Evolutionary conservation across 257 asterid genomes (phyloP).

Genomic region (Rhazya stricta): DNA sequence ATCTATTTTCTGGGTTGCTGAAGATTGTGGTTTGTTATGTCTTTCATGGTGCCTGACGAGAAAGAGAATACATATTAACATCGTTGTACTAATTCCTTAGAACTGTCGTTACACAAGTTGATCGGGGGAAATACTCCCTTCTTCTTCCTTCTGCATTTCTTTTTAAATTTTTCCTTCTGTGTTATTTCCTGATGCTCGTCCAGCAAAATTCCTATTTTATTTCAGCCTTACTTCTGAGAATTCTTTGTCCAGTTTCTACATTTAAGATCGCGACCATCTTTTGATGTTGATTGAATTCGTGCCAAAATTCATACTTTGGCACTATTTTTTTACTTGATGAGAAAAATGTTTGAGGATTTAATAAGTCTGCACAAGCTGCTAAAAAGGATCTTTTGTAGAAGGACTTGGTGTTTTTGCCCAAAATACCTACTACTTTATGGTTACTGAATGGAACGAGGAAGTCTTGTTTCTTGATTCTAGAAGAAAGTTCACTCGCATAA

Average conservation of each 20-base stretch:
- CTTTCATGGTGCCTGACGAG: conserved; percentile 6
- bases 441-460: not conserved
- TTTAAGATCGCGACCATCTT: not conserved
- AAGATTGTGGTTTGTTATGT: conserved; percentile 13
- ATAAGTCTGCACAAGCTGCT: not conserved
- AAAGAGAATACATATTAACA: not conserved
- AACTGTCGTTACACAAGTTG: not conserved
- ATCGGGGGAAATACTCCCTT: not conserved
- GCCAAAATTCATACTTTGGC: not conserved
- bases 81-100: not conserved
- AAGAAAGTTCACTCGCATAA: not conserved
- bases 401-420: not conserved
- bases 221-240: not conserved
- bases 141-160: not conserved
- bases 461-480: not conserved
- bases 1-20: conserved; percentile 14
- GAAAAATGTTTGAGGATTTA: no score
- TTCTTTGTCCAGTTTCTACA: not conserved
- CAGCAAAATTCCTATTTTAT: not conserved
- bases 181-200: not conserved
- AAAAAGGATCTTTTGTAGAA: not conserved
- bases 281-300: not conserved
- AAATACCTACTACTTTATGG: not conserved
- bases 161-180: not conserved
- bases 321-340: not conserved